Base-by-base conservation (phyloP, 2,329 filamentous ascomycete species). In the Pseudogymnoascus sp. region DNA sequence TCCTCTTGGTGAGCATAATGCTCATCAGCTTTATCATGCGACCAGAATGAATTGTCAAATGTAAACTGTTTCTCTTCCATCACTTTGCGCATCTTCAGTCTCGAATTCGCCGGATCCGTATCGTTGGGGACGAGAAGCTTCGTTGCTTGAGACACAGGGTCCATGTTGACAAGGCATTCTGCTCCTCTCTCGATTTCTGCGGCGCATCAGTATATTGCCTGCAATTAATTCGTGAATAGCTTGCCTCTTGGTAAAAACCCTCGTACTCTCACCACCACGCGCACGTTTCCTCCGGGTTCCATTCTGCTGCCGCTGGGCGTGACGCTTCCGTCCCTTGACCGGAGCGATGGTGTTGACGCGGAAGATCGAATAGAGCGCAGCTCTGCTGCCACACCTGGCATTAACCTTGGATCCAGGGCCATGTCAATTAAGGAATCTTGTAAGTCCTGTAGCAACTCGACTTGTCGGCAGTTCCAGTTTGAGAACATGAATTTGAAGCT, bases 31-130 rank as follows among this genome's bases (percentile, higher is more conserved):
- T 82, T 82, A 73, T 93, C 79, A 76, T 97, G 92, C 65, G 93
- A 97, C 92, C 94, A 99, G 77, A 97, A 99, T 0, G 92, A 97
- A 73, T 92, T 96, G 79, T 99, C 94, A 74, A 99, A 99, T 1
- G 90, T 92, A 72, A 99, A 99, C 0, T 82, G 84, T 77, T 95
- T 97, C 73, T 96, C 91, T 72, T 97, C 92, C 63, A 89, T 79
- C 6, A 89, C 79, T 74, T 89, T 93, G 66, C 91, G 85, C 40
- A 84, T 83, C 75, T 86, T 88, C 2, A 83, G 79, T 66, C 83
- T 81, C 53, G 79, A 73, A 66, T 84, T 86, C 42, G 78, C 78
- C 14, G 79, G 77, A 64, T 82, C 80, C 40, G 79, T 74, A 68
- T 84, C 79, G 61, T 80, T 79, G 1, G 92, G 92, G 3, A 88